Evolutionary conservation across 768 basidiomycete species (phyloP), one percentile per base, ranked within the genome.

Genomic region (Serpula lacrymans): DNA sequence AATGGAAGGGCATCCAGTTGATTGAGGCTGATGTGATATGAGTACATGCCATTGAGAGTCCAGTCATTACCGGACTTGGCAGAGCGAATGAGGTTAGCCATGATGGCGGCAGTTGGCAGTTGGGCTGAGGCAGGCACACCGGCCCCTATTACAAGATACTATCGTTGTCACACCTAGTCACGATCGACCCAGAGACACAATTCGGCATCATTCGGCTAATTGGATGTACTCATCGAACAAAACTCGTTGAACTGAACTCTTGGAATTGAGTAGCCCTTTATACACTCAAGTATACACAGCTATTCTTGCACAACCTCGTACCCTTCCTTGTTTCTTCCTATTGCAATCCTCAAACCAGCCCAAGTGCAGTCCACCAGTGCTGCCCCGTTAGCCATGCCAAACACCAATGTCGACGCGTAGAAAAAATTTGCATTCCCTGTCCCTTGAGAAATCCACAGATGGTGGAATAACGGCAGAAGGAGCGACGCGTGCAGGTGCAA

Each of bases 401-500:
- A 92, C 12, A 99, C 95, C 45, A 98, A 71, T 2, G 93, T 97
- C 3, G 86, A 83, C 0, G 96, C 96, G 53, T 98, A 99, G 67
- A 89, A 97, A 65, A 99, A 99, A 60, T 98, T 98, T 33, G 95
- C 93, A 54, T 99, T 98, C 2, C 92, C 96, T 5, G 91, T 88
- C 1, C 92, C 93, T 42, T 91, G 85, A 7, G 70, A 72, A 5
- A 97, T 75, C 95, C 96, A 99, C 2, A 98, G 69, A 44, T 88
- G 77, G 54, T 95, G 82, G 62, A 98, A 94, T 22, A 96, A 72
- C 0, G 95, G 95, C 43, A 97, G 75, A 16, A 98, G 80, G 14
- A 91, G 71, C 1, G 82, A 73, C 2, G 94, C 82, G 53, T 96
- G 91, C 4, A 88, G 65, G 48, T 95, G 88, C 8, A 94, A 74